A percentile compares a stretch with the other conserved stretches of the same genome.
These are phyloP conservation scores for Leccinum variabile DNA, from an alignment of 1,284 basidiomycete species.

Conservation along the genomic window DNA sequence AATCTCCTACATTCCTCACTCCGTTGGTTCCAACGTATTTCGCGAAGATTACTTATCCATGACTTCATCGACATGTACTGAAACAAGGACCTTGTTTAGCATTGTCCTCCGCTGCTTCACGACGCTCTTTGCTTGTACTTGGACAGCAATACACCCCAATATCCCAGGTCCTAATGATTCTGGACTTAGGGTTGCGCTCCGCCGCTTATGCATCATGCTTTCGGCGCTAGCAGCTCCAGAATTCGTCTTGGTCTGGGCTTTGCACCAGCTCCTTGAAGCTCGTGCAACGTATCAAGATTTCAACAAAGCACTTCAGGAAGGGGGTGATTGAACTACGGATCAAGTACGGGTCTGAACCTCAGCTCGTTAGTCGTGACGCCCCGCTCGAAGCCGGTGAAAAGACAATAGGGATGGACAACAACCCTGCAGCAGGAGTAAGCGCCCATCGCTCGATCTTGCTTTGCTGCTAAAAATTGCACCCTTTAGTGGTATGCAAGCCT, in stretches of 20 bases:
- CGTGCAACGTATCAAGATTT: neutral
- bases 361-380: neutral
- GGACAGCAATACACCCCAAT: neutral
- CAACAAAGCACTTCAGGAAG: neutral
- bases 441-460: neutral
- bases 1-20: neutral
- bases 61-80: neutral
- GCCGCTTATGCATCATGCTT: neutral
- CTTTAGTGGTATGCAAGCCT: neutral
- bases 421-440: neutral
- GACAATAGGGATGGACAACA: neutral
- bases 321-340: neutral
- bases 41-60: neutral
- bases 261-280: neutral
- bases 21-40: neutral
- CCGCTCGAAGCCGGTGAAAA: neutral
- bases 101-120: neutral
- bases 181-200: neutral
- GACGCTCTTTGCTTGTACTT: neutral
- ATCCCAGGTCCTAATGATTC: neutral
- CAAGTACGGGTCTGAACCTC: neutral
- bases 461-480: neutral
- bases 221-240: neutral
- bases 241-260: neutral
- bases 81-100: neutral